phyloP scores from a whole-genome alignment of 2,329 filamentous ascomycete genomes.

The Calonectria henricotiae region DNA sequence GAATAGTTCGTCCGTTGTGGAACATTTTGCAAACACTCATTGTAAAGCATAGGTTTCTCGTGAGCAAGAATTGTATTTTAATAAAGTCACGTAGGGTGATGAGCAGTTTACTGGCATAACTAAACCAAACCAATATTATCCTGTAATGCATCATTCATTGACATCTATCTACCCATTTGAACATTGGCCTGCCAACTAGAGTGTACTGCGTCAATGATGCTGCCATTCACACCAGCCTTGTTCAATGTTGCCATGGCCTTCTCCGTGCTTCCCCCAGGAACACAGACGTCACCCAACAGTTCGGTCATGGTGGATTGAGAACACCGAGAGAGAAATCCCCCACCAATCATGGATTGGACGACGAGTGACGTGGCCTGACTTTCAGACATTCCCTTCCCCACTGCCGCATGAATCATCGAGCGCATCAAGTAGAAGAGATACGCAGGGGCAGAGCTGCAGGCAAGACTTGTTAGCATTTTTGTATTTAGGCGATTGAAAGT shows the following conservation, averaged over 20 bases:
- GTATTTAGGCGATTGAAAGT: neutral
- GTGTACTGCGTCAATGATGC: neutral
- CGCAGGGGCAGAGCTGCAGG: neutral
- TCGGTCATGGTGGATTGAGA: neutral
- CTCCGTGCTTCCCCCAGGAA: slow-evolving; percentile 7
- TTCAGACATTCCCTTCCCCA: neutral
- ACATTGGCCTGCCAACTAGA: neutral
- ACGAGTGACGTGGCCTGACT: neutral
- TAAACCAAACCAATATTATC: neutral
- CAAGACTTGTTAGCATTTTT: neutral
- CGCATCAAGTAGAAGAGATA: slow-evolving; percentile 2
- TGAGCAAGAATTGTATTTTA: neutral
- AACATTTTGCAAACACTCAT: neutral
- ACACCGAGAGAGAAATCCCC: neutral
- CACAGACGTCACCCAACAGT: slow-evolving; percentile 1
- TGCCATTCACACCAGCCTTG: neutral
- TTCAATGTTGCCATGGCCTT: slow-evolving; percentile 5
- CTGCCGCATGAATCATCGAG: neutral
- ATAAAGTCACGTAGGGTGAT: neutral
- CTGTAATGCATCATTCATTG: neutral
- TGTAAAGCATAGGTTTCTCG: neutral
- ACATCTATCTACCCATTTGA: neutral
- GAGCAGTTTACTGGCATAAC: neutral
- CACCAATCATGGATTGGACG: neutral
- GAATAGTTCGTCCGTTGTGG: neutral